Conservation (phyloP, 176 grass and related monocot genomes). For the Chrysopogon serrulatus region DNA sequence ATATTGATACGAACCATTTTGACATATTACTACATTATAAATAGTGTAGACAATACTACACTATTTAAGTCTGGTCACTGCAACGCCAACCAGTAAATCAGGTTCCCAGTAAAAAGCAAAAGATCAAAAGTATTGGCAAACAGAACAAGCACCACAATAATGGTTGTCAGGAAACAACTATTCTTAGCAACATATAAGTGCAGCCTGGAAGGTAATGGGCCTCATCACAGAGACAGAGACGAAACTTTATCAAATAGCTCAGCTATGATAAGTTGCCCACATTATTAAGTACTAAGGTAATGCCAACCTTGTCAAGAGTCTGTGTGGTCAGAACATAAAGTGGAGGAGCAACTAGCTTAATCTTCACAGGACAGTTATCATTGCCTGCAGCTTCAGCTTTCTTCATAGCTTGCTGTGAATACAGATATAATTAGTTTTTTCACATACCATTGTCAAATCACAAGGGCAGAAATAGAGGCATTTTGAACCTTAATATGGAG, state of each 20-base stretch:
- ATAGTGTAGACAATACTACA: neutral
- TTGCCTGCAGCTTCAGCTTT: conserved; percentile 81
- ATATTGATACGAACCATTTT: neutral
- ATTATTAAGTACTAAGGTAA: conserved; percentile 5
- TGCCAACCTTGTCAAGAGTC: conserved; percentile 78
- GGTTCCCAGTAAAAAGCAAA: neutral
- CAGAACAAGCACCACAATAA: neutral
- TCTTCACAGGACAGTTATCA: conserved; percentile 83
- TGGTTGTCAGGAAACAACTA: neutral
- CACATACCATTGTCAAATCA: neutral
- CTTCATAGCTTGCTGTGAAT: conserved; percentile 76
- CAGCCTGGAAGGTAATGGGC: neutral
- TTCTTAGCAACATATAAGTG: neutral
- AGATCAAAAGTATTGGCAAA: neutral
- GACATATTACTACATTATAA: neutral
- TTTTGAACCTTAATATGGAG: conserved; percentile 80
- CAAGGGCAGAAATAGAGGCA: neutral
- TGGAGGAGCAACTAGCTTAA: conserved; percentile 85
- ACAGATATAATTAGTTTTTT: neutral
- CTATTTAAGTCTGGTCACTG: neutral
- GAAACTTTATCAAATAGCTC: neutral
- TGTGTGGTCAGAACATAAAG: conserved; percentile 93
- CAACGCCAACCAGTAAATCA: neutral
- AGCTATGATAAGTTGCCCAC: neutral
- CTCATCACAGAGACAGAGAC: neutral